Evolutionary conservation across 352 stramenopile species (phyloP), one percentile per base, ranked within the genome.

Genomic region (Hyaloperonospora arabidopsidis): DNA sequence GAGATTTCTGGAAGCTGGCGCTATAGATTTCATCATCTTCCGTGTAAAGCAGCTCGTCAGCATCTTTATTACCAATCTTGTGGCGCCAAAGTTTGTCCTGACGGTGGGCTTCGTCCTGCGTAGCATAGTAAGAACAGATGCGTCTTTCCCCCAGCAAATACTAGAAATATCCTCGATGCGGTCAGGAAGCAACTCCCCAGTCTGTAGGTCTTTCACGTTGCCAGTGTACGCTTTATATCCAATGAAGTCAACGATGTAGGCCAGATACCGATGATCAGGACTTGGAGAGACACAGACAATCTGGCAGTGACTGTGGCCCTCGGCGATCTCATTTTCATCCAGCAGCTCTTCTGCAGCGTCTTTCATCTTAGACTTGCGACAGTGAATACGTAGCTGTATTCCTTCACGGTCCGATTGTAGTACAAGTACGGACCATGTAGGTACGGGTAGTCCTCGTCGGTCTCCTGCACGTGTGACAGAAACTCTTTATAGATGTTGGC

Each of bases 11-110:
- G 54, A 98, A 92, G 57, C 82, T 85, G 15, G 96, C 68, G 64
- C 81, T 97, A 67, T 90, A 98, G 15, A 96, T 70, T 59, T 96
- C 86, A 76, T 99, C 94, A 15, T 81, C 62, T 70, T 99, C 95
- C 48, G 90, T 92, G 70, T 97, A 97, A 0, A 98, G 61, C 44
- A 98, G 74, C 57, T 96, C 72, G 67, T 98, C 89, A 14, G 63
- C 54, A 6, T 66, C 54, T 50, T 70, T 61, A 52, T 46, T 70
- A 54, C 89, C 88, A 34, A 98, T 65, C 23, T 75, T 70, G 67
- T 97, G 84, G 49, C 84, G 73, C 79, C 91, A 98, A 15, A 98
- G 54, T 60, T 97, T 94, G 79, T 98, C 82, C 29, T 96, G 87
- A 5, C 95, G 89, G 53, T 97, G 84, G 1, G 84, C 81, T 34